Evolutionary conservation across 1,284 basidiomycete genomes (phyloP).

Genomic region (Microbotryum violaceum): DNA sequence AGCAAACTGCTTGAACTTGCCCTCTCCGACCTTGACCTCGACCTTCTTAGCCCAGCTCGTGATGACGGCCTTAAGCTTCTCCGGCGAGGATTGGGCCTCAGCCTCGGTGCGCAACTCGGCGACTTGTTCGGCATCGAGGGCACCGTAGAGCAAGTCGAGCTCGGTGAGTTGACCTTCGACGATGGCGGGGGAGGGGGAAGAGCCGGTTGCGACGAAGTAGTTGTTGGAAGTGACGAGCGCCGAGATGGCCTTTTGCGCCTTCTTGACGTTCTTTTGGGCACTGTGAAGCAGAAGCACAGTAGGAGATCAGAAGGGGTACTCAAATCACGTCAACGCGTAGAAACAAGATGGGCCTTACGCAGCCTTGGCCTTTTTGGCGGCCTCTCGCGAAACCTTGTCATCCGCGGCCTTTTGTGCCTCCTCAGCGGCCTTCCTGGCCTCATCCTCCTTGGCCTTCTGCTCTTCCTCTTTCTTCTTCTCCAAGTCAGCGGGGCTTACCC

Average conservation of each 20-base stretch:
- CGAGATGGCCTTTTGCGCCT: slow-evolving; percentile 49
- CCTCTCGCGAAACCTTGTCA: slow-evolving; percentile 55
- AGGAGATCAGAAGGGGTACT: neutral
- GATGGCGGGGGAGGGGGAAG: slow-evolving; percentile 44
- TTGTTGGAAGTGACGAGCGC: slow-evolving; percentile 49
- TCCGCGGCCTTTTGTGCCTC: slow-evolving; percentile 78
- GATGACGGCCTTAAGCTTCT: slow-evolving; percentile 42
- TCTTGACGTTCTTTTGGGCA: slow-evolving; percentile 45
- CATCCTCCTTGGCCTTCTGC: slow-evolving; percentile 59
- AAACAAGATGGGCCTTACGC: slow-evolving; percentile 41
- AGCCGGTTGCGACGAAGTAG: slow-evolving; percentile 50
- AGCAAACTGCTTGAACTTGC: slow-evolving; percentile 48
- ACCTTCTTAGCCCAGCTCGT: slow-evolving; percentile 37
- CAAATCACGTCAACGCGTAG: slow-evolving; percentile 28
- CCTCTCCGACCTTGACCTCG: slow-evolving; percentile 43
- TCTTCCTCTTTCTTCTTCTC: slow-evolving; percentile 36
- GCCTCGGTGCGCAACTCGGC: slow-evolving; percentile 48
- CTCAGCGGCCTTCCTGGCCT: slow-evolving; percentile 64
- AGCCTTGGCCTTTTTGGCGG: slow-evolving; percentile 89
- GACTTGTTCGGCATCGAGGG: slow-evolving; percentile 49
- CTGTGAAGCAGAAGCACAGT: neutral
- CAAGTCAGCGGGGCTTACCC: slow-evolving; percentile 47
- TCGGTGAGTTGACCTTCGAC: slow-evolving; percentile 52
- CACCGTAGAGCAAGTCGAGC: slow-evolving; percentile 48
- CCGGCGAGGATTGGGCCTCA: slow-evolving; percentile 40